A percentile compares a stretch with the other conserved stretches of the same genome.
Conservation (phyloP, 1,284 basidiomycete species). For the Apiotrichum veenhuisii region DNA sequence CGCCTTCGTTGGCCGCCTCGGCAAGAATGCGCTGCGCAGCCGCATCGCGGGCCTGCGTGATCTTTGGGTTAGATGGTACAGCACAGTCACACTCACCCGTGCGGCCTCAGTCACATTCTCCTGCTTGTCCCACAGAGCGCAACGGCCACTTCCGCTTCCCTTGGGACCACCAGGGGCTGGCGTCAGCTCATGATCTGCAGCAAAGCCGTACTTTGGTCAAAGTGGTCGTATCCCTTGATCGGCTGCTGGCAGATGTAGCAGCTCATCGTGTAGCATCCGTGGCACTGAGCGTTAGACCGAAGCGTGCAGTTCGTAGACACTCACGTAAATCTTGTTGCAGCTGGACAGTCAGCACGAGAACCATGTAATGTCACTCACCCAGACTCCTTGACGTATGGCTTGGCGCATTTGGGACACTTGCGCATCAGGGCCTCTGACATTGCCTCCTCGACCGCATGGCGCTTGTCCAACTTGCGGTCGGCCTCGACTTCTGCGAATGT, state of each 20-base stretch:
- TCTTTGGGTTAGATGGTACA: constrained; percentile 51
- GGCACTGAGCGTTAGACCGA: constrained; percentile 50
- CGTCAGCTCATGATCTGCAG: background rate
- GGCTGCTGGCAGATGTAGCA: constrained; percentile 73
- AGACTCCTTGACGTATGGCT: constrained; percentile 44
- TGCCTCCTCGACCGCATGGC: constrained; percentile 77
- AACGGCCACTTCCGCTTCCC: background rate
- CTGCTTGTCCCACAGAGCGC: constrained; percentile 62
- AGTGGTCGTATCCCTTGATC: constrained; percentile 68
- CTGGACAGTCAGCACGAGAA: constrained; percentile 7
- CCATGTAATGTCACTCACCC: constrained; percentile 59
- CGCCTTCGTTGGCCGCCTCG: constrained; percentile 1
- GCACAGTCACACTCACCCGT: constrained; percentile 54
- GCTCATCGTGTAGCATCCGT: constrained; percentile 62
- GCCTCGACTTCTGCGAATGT: constrained; percentile 58
- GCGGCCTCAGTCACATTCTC: constrained; percentile 39
- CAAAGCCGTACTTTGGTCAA: constrained; percentile 56
- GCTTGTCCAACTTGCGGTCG: constrained; percentile 66
- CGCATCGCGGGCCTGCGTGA: constrained; percentile 62
- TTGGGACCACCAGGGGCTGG: background rate
- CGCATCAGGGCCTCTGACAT: constrained; percentile 82
- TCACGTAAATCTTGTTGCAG: constrained; percentile 64
- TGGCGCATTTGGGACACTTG: constrained; percentile 61
- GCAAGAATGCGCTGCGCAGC: background rate
- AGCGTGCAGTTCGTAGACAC: constrained; percentile 36